Percentiles rank a stretch among this genome's conserved stretches.
These are phyloP conservation scores for Auricularia sp. DNA, from an alignment of 768 basidiomycete species.

Conservation along the genomic window DNA sequence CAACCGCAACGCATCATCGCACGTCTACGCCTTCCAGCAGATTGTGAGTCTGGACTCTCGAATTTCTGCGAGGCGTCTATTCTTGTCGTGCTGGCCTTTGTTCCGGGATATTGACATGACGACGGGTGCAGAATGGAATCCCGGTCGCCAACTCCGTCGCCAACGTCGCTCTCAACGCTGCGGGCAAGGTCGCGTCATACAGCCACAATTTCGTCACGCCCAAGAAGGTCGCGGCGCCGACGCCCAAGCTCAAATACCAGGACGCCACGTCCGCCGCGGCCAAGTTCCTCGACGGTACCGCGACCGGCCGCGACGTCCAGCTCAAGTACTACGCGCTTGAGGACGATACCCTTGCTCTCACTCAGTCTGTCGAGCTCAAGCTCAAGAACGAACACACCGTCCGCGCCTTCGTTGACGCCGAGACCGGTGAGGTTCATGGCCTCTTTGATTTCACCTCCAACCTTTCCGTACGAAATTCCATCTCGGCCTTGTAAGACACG, in stretches of 20 bases:
- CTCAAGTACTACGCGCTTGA: conserved; percentile 4
- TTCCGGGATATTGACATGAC: not conserved
- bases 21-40: conserved; percentile 9
- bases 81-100: not conserved
- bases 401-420: not conserved
- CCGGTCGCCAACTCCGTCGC: conserved; percentile 10
- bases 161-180: conserved; percentile 6
- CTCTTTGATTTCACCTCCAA: not conserved
- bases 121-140: conserved; percentile 7
- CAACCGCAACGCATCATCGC: conserved; percentile 1
- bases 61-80: not conserved
- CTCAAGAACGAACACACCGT: conserved; percentile 1
- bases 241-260: not conserved
- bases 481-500: too few species aligned
- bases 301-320: not conserved
- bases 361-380: conserved; percentile 1
- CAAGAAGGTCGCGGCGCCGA: not conserved
- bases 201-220: conserved; percentile 6
- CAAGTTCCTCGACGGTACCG: conserved; percentile 5
- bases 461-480: not conserved
- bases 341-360: not conserved
- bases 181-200: conserved; percentile 8
- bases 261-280: conserved; percentile 4
- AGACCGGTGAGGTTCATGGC: not conserved
- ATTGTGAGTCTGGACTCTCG: conserved; percentile 3